These are phyloP conservation scores for Erythrobasidium yunnanense DNA, from an alignment of 768 basidiomycete species.

Conservation along the genomic window DNA sequence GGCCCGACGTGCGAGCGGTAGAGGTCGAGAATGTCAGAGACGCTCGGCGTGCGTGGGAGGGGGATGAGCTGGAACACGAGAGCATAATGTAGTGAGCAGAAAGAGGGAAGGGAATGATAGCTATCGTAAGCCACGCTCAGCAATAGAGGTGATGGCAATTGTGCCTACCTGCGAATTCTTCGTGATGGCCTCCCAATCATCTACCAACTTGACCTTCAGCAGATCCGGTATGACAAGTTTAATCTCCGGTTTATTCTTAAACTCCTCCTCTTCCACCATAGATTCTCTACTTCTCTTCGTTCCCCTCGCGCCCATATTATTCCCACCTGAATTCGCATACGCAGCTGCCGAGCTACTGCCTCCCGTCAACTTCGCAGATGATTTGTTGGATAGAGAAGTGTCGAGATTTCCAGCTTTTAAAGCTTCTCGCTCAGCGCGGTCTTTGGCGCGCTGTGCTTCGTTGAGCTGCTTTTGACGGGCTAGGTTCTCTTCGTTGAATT, in stretches of 20 bases:
- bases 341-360: conserved; percentile 36
- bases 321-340: conserved; percentile 54
- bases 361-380: conserved; percentile 24
- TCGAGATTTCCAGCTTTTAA: conserved; percentile 8
- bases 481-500: conserved; percentile 70
- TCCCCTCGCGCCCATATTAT: conserved; percentile 52
- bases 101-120: neutral
- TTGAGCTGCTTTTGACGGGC: conserved; percentile 61
- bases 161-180: conserved; percentile 71
- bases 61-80: conserved; percentile 60
- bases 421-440: conserved; percentile 34
- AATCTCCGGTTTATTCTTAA: conserved; percentile 69
- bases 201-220: conserved; percentile 79
- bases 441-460: conserved; percentile 44
- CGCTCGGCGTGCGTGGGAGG: conserved; percentile 67
- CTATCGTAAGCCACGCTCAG: neutral
- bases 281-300: conserved; percentile 38
- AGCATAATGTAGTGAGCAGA: neutral
- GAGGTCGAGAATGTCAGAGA: conserved; percentile 62
- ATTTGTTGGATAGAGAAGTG: neutral
- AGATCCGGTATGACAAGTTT: conserved; percentile 77
- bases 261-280: conserved; percentile 55
- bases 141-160: neutral
- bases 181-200: conserved; percentile 96
- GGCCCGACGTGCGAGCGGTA: conserved; percentile 41